Percentiles rank a stretch among this genome's conserved stretches.
These are phyloP conservation scores for Phytophthora macrochlamydospora DNA, from an alignment of 352 stramenopile genomes.

Conservation along the genomic window DNA sequence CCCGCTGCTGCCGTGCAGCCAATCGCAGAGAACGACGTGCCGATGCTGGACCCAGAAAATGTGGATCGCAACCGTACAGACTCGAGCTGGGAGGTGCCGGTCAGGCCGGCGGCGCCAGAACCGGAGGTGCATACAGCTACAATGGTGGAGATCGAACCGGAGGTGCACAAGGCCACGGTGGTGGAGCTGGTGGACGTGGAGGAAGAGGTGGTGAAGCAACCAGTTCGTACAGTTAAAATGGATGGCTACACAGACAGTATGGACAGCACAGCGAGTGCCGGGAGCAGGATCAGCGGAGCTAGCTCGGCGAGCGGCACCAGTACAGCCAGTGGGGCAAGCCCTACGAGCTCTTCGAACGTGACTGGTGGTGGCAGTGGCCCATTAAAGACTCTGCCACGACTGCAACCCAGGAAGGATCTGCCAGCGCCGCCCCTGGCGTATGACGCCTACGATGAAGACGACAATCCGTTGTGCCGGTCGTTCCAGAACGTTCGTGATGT, in stretches of 20 bases:
- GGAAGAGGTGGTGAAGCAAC: slow-evolving; percentile 4
- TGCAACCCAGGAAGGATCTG: slow-evolving; percentile 31
- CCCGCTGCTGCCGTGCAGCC: slow-evolving; percentile 1
- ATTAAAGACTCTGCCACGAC: slow-evolving; percentile 28
- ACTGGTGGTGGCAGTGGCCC: not conserved
- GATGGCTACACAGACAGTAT: not conserved
- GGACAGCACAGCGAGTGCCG: slow-evolving; percentile 6
- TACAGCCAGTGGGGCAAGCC: slow-evolving; percentile 1
- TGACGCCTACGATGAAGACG: slow-evolving; percentile 55
- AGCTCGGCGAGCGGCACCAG: slow-evolving; percentile 17
- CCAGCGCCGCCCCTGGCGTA: slow-evolving; percentile 14
- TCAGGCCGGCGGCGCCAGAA: slow-evolving; percentile 12
- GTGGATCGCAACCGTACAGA: slow-evolving; percentile 42
- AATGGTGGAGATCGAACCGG: slow-evolving; percentile 3
- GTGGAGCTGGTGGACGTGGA: not conserved
- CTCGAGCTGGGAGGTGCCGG: slow-evolving; percentile 43
- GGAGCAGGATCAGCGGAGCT: slow-evolving; percentile 9
- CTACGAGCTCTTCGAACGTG: not conserved
- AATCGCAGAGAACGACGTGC: slow-evolving; percentile 26
- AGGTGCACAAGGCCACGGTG: not conserved
- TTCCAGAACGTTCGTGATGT: slow-evolving; percentile 64
- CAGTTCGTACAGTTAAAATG: slow-evolving; percentile 20
- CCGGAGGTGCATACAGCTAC: slow-evolving; percentile 2
- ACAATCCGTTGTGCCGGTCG: slow-evolving; percentile 49
- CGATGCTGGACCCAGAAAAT: slow-evolving; percentile 39